Conservation (phyloP, 2,329 filamentous ascomycete genomes). For the Pseudopyrenochaeta lycopersici region DNA sequence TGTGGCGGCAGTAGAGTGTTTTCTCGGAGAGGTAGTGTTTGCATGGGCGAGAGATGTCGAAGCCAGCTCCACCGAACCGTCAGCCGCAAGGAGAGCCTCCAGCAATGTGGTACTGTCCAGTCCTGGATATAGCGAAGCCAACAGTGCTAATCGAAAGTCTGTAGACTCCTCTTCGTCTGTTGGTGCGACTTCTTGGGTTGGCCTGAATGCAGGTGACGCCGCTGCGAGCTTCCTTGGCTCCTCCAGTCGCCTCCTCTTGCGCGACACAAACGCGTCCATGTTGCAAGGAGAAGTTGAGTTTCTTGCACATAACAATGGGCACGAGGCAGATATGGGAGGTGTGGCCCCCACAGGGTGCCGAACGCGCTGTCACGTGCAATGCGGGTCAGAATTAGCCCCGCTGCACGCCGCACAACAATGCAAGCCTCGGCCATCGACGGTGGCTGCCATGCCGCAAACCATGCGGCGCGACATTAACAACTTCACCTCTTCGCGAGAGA, state of each 20-base stretch:
- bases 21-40: slow-evolving; percentile 43
- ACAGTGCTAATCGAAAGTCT: slow-evolving; percentile 85
- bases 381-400: slow-evolving; percentile 20
- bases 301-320: neutral
- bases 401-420: slow-evolving; percentile 21
- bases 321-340: neutral
- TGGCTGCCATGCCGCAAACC: slow-evolving; percentile 26
- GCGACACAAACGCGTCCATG: slow-evolving; percentile 52
- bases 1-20: slow-evolving; percentile 30
- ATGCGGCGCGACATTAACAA: slow-evolving; percentile 25
- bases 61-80: slow-evolving; percentile 77
- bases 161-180: slow-evolving; percentile 76
- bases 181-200: neutral
- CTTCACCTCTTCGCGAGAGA: slow-evolving; percentile 21
- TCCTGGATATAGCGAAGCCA: slow-evolving; percentile 78
- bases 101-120: slow-evolving; percentile 73
- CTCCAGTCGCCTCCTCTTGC: slow-evolving; percentile 45
- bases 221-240: slow-evolving; percentile 1
- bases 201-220: neutral
- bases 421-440: slow-evolving; percentile 31
- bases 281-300: slow-evolving; percentile 1
- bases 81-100: slow-evolving; percentile 78
- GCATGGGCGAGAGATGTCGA: slow-evolving; percentile 62
- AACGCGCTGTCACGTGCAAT: slow-evolving; percentile 25
- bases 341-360: neutral